A percentile compares a stretch with the other conserved stretches of the same genome.
phyloP scores from a whole-genome alignment of 2,329 filamentous ascomycete genomes.

The Epichloe gansuensis region DNA sequence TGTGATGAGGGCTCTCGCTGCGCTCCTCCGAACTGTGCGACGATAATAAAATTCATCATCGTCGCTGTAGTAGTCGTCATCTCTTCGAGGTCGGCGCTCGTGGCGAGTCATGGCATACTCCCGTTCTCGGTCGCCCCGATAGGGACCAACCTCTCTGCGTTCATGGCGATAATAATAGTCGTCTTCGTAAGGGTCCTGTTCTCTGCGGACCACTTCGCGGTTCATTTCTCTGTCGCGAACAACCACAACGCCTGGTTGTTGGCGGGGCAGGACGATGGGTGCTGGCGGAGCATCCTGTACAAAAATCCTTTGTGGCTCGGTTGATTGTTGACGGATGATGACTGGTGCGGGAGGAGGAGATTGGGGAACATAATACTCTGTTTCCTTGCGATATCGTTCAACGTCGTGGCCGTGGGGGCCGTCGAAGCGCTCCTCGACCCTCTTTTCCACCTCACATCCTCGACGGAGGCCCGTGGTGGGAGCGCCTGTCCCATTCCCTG shows the following conservation, averaged over 20 bases:
- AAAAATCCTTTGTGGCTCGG: constrained; percentile 47
- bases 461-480: constrained; percentile 29
- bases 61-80: constrained; percentile 32
- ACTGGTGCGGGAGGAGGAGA: constrained; percentile 39
- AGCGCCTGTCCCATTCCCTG: constrained; percentile 33
- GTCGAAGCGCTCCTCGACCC: constrained; percentile 36
- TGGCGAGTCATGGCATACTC: constrained; percentile 24
- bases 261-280: constrained; percentile 36
- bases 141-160: constrained; percentile 29
- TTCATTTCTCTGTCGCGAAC: constrained; percentile 30
- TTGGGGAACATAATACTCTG: constrained; percentile 46
- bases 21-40: constrained; percentile 36
- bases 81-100: constrained; percentile 28
- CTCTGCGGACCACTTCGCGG: constrained; percentile 19
- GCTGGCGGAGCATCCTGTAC: constrained; percentile 45
- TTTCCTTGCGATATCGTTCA: constrained; percentile 49
- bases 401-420: constrained; percentile 35
- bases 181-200: constrained; percentile 29
- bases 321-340: constrained; percentile 42
- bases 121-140: constrained; percentile 17
- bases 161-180: constrained; percentile 42
- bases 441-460: constrained; percentile 44
- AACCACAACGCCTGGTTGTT: constrained; percentile 33
- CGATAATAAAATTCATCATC: constrained; percentile 38
- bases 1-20: constrained; percentile 41